Evolutionary conservation across 2,329 filamentous ascomycete genomes (phyloP).

Genomic region (Helotiales sp.): DNA sequence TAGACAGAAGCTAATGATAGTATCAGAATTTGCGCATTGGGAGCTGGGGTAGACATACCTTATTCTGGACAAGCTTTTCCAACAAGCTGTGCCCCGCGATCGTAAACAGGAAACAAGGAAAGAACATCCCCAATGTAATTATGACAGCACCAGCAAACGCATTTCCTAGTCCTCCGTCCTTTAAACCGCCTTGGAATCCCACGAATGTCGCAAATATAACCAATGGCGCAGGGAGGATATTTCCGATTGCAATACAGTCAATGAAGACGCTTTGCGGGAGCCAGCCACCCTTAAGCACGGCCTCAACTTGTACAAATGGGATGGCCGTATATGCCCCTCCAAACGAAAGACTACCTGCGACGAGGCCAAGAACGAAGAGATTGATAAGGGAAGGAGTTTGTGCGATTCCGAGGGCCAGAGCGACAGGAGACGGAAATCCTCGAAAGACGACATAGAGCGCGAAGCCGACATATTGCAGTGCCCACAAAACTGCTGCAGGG

Average conservation of each 20-base stretch:
- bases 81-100: constrained; percentile 42
- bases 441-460: constrained; percentile 42
- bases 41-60: constrained; percentile 31
- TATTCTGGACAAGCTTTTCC: constrained; percentile 43
- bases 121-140: constrained; percentile 45
- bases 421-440: constrained; percentile 43
- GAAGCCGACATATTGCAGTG: constrained; percentile 17
- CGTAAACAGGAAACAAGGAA: constrained; percentile 45
- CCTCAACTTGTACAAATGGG: constrained; percentile 45
- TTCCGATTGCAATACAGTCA: constrained; percentile 45
- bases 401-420: constrained; percentile 43
- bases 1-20: constrained; percentile 39
- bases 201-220: constrained; percentile 46
- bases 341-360: constrained; percentile 44
- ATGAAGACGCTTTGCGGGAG: constrained; percentile 44
- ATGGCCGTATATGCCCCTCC: constrained; percentile 45
- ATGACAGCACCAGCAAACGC: constrained; percentile 44
- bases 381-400: constrained; percentile 40
- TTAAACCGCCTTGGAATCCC: constrained; percentile 43
- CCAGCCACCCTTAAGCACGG: constrained; percentile 44
- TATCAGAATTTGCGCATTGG: constrained; percentile 10
- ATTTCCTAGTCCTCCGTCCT: constrained; percentile 37
- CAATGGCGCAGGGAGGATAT: constrained; percentile 43
- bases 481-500: constrained; percentile 7
- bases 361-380: constrained; percentile 43